Evolutionary conservation across 139 green algal genomes (phyloP).

Genomic region (Tetradesmus lagerheimii): DNA sequence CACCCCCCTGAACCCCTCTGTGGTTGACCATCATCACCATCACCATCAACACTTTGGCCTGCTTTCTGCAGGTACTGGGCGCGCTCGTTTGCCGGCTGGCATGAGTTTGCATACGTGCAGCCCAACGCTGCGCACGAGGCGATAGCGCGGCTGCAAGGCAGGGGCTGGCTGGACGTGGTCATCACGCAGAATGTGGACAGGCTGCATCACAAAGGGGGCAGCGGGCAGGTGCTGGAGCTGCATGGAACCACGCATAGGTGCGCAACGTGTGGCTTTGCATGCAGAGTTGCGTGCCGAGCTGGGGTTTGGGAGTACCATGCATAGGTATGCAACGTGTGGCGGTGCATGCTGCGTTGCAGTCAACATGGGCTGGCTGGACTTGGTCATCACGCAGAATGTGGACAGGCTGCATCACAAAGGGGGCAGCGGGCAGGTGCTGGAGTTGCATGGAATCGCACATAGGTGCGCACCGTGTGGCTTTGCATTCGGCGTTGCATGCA

Average conservation of each 20-base stretch:
- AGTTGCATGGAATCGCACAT: constrained; percentile 96
- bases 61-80: constrained; percentile 86
- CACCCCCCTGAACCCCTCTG: background rate
- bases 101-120: constrained; percentile 71
- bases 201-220: constrained; percentile 84
- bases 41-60: no score
- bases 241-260: constrained; percentile 95
- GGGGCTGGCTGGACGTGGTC: constrained; percentile 71
- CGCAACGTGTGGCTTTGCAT: background rate
- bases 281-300: background rate
- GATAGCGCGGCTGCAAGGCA: constrained; percentile 72
- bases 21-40: no score
- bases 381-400: constrained; percentile 97
- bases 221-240: constrained; percentile 84
- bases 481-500: background rate
- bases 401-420: constrained; percentile 91
- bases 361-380: constrained; percentile 64
- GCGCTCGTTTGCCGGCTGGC: constrained; percentile 90
- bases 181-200: constrained; percentile 99
- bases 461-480: constrained; percentile 56
- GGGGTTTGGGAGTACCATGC: background rate
- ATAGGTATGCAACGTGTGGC: no score
- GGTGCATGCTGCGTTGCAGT: no score
- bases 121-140: constrained; percentile 83
- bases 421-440: constrained; percentile 73